Conservation (phyloP, 192 early-diverging fungal species). For the Thamnidium elegans region DNA sequence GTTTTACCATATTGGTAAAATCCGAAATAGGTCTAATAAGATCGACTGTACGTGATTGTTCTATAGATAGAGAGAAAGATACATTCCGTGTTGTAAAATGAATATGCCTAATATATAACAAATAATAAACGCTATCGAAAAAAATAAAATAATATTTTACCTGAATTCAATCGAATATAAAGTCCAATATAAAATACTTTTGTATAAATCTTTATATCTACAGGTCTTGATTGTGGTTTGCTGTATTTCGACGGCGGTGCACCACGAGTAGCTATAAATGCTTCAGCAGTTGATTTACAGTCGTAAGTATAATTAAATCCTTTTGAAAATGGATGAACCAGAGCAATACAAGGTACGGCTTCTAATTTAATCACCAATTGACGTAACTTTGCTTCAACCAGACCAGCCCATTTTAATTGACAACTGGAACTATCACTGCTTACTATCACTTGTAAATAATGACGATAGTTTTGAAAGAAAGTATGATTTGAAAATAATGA, state of each 20-base stretch:
- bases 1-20: background rate
- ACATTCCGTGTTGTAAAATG: too few relatives aligned
- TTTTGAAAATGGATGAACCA: slow-evolving; percentile 77
- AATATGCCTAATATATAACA: too few relatives aligned
- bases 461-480: slow-evolving; percentile 30
- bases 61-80: background rate
- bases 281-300: slow-evolving; percentile 3
- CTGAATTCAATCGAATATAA: slow-evolving; percentile 6
- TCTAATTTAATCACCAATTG: slow-evolving; percentile 68
- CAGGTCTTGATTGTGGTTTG: background rate
- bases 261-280: background rate
- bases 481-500: slow-evolving; percentile 23
- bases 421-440: slow-evolving; percentile 12
- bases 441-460: slow-evolving; percentile 31
- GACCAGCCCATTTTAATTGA: slow-evolving; percentile 46
- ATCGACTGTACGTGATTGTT: slow-evolving; percentile 10
- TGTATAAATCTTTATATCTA: slow-evolving; percentile 4
- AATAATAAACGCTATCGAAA: background rate
- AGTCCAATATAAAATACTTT: slow-evolving; percentile 30
- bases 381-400: slow-evolving; percentile 76
- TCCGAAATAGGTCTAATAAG: slow-evolving; percentile 1
- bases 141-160: slow-evolving; percentile 2
- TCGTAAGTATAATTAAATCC: slow-evolving; percentile 52
- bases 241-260: background rate
- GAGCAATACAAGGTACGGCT: slow-evolving; percentile 44